phyloP scores from a whole-genome alignment of 192 early-diverging fungal species.

The Phycomyces nitens region DNA sequence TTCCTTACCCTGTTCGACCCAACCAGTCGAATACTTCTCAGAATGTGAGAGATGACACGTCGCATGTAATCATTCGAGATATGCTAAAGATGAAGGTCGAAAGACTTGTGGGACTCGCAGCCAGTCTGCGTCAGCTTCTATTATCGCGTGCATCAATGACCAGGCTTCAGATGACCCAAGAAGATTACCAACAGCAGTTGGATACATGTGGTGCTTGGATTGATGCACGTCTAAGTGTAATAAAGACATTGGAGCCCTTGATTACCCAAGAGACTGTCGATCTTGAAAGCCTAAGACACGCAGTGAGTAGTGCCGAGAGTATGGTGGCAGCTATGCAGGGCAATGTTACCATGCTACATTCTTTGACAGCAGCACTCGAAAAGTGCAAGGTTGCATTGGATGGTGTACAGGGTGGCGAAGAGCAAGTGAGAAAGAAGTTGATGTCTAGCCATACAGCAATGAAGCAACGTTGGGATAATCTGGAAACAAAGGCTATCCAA shows the following conservation, averaged over 20 bases:
- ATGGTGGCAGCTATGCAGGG: conserved; percentile 13
- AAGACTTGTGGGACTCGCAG: conserved; percentile 10
- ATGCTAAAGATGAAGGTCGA: conserved; percentile 2
- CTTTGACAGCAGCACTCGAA: background rate
- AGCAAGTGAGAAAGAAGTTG: background rate
- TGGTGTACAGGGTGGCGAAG: conserved; percentile 7
- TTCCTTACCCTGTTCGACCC: background rate
- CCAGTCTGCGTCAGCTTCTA: conserved; percentile 6
- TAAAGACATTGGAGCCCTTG: conserved; percentile 8
- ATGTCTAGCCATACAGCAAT: background rate
- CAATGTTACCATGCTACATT: conserved; percentile 9
- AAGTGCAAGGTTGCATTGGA: conserved; percentile 8
- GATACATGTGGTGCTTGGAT: conserved; percentile 17
- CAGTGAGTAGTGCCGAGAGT: conserved; percentile 19
- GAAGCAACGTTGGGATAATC: conserved; percentile 4
- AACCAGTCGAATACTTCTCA: conserved; percentile 6
- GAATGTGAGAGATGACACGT: conserved; percentile 16
- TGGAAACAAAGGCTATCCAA: conserved; percentile 5
- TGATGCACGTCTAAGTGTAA: background rate
- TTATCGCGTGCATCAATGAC: conserved; percentile 13
- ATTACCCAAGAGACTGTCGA: conserved; percentile 7
- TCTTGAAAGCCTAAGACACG: conserved; percentile 17
- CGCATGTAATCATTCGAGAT: conserved; percentile 9
- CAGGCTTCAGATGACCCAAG: conserved; percentile 2
- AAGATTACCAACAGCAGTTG: conserved; percentile 1